Evolutionary conservation across 352 stramenopile genomes (phyloP), one percentile per base, ranked within the genome.

Genomic region (Phytophthora europaea): DNA sequence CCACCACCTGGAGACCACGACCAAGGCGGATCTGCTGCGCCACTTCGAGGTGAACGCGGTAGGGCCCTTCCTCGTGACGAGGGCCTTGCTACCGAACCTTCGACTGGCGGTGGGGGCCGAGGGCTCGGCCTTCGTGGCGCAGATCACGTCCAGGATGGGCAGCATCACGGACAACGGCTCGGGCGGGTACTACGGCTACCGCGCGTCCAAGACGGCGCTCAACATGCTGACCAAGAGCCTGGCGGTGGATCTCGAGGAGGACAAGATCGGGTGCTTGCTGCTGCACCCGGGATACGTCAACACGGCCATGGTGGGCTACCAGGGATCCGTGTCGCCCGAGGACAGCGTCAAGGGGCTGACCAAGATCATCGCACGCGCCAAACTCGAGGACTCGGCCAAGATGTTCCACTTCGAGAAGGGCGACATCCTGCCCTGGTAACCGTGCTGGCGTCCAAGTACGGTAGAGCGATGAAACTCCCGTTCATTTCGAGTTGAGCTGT

Each of bases 171-270:
- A 75, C 70, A 81, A 81, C 48, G 47, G 57, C 4, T 73, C 79
- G n/a, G 62, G 75, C 3, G 71, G 67, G 0, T 64, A 78, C 61
- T 94, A 95, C 58, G 89, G 80, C 47, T 95, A 97, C 67, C 79
- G 87, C 26, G 79, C 91, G 56, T 94, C 84, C 50, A 95, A 96
- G 73, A 80, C 84, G 22, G 87, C 90, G 28, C 78, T 94, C 51
- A 96, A 97, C 73, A 94, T 91, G 77, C 65, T 91, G 53, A 82
- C 71, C 22, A 90, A 84, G 74, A 83, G 77, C 48, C 63, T 94
- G 18, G 60, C 80, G 0, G 7, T 88, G 4, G 85, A 91, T 34
- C 68, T 94, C 13, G 51, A 75, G 47, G 48, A 62, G 9, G 76
- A 90, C 4, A 88, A 86, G 26, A 91, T 94, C 18, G 78, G 76